These are phyloP conservation scores for Passiflora organensis DNA, from an alignment of 345 rosid genomes.

Conservation along the genomic window DNA sequence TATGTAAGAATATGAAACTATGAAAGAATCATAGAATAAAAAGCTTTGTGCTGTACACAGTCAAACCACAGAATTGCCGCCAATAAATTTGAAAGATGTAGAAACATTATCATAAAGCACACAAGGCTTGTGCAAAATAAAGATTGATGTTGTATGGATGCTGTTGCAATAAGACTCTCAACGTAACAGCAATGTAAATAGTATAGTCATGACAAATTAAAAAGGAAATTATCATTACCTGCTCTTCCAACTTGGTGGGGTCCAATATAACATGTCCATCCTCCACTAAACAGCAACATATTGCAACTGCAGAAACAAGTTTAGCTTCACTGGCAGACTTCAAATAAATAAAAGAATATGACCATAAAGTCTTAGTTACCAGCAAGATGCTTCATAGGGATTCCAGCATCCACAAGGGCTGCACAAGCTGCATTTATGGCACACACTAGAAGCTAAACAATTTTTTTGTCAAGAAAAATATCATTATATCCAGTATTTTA, in stretches of 20 bases:
- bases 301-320: conserved; percentile 54
- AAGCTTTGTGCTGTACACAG: too few relatives aligned
- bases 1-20: background rate
- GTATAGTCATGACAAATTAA: background rate
- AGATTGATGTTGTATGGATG: too few relatives aligned
- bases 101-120: too few relatives aligned
- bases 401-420: conserved; percentile 95
- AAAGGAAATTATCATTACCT: conserved; percentile 37
- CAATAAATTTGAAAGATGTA: background rate
- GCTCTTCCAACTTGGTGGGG: conserved; percentile 83
- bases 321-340: conserved; percentile 4
- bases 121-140: background rate
- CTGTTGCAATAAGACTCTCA: background rate
- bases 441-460: conserved; percentile 73
- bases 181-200: background rate
- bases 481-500: background rate
- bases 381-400: conserved; percentile 90
- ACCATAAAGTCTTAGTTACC: conserved; percentile 33
- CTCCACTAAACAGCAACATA: conserved; percentile 75
- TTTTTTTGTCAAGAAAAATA: conserved; percentile 38
- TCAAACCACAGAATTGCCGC: too few relatives aligned
- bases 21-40: too few relatives aligned
- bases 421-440: conserved; percentile 94
- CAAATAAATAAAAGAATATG: conserved; percentile 3
- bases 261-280: conserved; percentile 59